Evolutionary conservation across 805 yeast genomes (phyloP).

Genomic region (Starmerella asiatica): DNA sequence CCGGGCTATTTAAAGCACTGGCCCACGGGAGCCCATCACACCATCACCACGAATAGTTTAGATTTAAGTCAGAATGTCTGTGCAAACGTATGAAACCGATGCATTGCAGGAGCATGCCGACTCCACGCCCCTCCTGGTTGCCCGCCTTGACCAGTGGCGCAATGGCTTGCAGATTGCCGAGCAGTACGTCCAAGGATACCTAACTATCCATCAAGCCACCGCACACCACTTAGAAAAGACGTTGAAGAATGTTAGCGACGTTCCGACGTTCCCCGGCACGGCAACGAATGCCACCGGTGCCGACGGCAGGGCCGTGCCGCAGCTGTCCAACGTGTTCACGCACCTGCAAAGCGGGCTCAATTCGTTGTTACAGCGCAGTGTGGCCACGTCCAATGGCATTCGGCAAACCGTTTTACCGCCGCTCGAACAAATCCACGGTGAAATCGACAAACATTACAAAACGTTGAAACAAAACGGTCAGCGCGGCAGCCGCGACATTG

Average conservation of each 20-base stretch:
- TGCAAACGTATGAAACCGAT: conserved; percentile 21
- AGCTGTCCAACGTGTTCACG: conserved; percentile 28
- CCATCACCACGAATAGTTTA: background rate
- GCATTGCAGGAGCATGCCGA: conserved; percentile 23
- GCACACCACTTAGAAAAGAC: conserved; percentile 27
- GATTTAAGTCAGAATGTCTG: too few species aligned
- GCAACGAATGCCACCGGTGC: conserved; percentile 7
- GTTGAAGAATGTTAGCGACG: conserved; percentile 25
- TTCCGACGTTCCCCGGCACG: conserved; percentile 25
- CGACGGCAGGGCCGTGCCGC: conserved; percentile 5
- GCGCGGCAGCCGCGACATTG: conserved; percentile 30
- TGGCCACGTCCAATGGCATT: conserved; percentile 30
- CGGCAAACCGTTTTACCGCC: conserved; percentile 33
- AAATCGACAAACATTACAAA: conserved; percentile 34
- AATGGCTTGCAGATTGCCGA: conserved; percentile 24
- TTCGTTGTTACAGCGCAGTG: conserved; percentile 26
- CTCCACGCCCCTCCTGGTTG: conserved; percentile 28
- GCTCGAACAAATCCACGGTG: conserved; percentile 31
- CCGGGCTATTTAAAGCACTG: too few species aligned
- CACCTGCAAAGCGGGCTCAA: conserved; percentile 26
- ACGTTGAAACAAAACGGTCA: conserved; percentile 28
- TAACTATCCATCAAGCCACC: conserved; percentile 22
- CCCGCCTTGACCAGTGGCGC: conserved; percentile 31
- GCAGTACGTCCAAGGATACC: conserved; percentile 25
- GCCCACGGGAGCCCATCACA: background rate